Evolutionary conservation across 1,139 yeast species (phyloP).

Genomic region (Groenewaldozyma auringiensis): DNA sequence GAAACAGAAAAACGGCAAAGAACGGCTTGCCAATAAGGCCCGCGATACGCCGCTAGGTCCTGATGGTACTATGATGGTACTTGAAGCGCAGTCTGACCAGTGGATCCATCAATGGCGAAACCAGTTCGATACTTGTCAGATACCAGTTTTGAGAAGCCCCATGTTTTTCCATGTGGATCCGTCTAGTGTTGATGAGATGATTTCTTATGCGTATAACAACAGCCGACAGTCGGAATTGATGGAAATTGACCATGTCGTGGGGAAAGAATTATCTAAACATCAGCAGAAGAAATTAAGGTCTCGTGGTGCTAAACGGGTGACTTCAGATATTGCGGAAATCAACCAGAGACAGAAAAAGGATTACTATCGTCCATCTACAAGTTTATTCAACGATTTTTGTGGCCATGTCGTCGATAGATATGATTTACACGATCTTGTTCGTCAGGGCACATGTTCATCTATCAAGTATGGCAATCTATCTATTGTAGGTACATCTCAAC

Average conservation of each 20-base stretch:
- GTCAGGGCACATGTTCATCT: constrained; percentile 34
- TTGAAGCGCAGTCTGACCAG: constrained; percentile 11
- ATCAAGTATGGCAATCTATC: constrained; percentile 28
- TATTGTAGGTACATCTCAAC: neutral
- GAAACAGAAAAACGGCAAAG: constrained; percentile 8
- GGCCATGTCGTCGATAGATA: constrained; percentile 34
- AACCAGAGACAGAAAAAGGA: constrained; percentile 44
- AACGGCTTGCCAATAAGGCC: constrained; percentile 4
- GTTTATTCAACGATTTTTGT: constrained; percentile 38
- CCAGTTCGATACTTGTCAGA: constrained; percentile 39
- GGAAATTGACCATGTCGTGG: constrained; percentile 43
- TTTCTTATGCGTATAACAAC: constrained; percentile 35
- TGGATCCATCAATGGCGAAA: constrained; percentile 40
- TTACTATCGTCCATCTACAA: constrained; percentile 41
- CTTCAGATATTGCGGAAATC: constrained; percentile 21
- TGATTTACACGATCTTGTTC: constrained; percentile 29
- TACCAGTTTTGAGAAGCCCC: constrained; percentile 42
- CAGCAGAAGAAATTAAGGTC: constrained; percentile 32
- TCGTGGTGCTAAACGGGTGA: constrained; percentile 13
- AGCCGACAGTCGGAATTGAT: constrained; percentile 35
- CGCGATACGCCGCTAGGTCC: constrained; percentile 1
- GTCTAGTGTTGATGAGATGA: constrained; percentile 39
- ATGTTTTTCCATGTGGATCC: constrained; percentile 49
- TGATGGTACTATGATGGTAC: constrained; percentile 8
- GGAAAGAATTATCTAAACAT: constrained; percentile 42